Base-by-base conservation (phyloP, 2,329 filamentous ascomycete genomes). In the Myrmaecium sp. region DNA sequence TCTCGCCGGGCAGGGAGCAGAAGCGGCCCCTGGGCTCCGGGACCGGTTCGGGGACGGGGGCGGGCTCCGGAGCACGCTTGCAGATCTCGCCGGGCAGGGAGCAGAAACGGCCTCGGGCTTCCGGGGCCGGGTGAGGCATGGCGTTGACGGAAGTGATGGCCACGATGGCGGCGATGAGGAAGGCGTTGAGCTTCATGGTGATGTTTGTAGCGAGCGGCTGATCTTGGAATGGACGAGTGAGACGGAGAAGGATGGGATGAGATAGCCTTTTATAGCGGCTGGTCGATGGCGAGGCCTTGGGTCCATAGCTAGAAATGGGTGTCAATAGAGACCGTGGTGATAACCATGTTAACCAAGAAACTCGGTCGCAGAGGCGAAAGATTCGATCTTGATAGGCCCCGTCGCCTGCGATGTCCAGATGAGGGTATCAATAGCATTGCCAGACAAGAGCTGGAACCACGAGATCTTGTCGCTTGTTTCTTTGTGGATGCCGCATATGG, bases 111-210 rank as follows among this genome's bases (percentile, higher is more conserved):
- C 24, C 26, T 28, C 20, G 31, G 33, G 57, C 29, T 33, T 49
- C 43, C 30, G 51, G 43, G 36, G 51, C 46, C 37, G 55, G 54
- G 30, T 51, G 35, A 42, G 45, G 49, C 30, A 54, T 51, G 26
- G 46, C 46, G 33, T 49, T 43, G 35, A 49, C 43, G 39, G 51
- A n/a, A n/a, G n/a, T 50, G 26, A 50, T 51, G 27, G 53, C 52
- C 25, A 63, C 33, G 26, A 58, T 41, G 27, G 46, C 38, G 29
- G 55, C 46, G 25, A 52, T 39, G 28, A 60, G 38, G 27, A 60
- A 30, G 28, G 51, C 40, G 36, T 54, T 46, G 42, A 63, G 37
- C 51, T 61, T 65, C 63, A 67, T 67, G 28, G 30, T 54, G 43
- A 38, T 25, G 25, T 28, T 26, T 32, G 19, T 33, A 32, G 27